Percentiles rank a stretch among this genome's conserved stretches.
These are phyloP conservation scores for Trypanosoma grayi DNA, from an alignment of 208 protist genomes.

Conservation along the genomic window DNA sequence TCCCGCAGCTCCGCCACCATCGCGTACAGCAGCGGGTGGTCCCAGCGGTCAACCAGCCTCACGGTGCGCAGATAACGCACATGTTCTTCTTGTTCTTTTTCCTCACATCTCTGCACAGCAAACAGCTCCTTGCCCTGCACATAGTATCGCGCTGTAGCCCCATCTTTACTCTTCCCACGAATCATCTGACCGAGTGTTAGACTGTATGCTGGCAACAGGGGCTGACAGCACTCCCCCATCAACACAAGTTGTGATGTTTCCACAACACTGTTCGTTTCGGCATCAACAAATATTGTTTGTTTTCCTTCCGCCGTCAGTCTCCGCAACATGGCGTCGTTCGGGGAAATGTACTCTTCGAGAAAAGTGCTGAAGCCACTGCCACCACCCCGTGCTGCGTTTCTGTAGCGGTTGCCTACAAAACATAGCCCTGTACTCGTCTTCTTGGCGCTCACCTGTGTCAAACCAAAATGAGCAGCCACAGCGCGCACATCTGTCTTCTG, in stretches of 20 bases:
- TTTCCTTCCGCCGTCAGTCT: background rate
- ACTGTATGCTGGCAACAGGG: conserved; percentile 51
- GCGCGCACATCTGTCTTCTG: conserved; percentile 63
- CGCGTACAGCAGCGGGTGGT: conserved; percentile 45
- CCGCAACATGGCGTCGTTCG: background rate
- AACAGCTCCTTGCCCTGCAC: conserved; percentile 52
- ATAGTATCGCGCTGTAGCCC: conserved; percentile 32
- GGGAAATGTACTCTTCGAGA: conserved; percentile 57
- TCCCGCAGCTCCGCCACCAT: conserved; percentile 11
- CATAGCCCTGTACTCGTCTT: conserved; percentile 83
- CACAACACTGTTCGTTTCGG: conserved; percentile 24
- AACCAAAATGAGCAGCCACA: conserved; percentile 32
- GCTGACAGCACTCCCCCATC: background rate
- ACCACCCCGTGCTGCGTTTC: background rate
- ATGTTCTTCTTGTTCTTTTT: background rate
- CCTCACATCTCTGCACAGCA: background rate
- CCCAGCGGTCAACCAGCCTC: conserved; percentile 50
- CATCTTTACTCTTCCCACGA: background rate
- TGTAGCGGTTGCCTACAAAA: conserved; percentile 48
- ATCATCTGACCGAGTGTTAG: conserved; percentile 77
- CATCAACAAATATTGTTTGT: conserved; percentile 51
- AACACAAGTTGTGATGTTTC: conserved; percentile 9
- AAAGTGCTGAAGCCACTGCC: conserved; percentile 45
- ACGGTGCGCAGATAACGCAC: conserved; percentile 45
- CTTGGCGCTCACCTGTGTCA: conserved; percentile 29